phyloP scores from a whole-genome alignment of 2,329 filamentous ascomycete species.

The Grosmannia clavigera region DNA sequence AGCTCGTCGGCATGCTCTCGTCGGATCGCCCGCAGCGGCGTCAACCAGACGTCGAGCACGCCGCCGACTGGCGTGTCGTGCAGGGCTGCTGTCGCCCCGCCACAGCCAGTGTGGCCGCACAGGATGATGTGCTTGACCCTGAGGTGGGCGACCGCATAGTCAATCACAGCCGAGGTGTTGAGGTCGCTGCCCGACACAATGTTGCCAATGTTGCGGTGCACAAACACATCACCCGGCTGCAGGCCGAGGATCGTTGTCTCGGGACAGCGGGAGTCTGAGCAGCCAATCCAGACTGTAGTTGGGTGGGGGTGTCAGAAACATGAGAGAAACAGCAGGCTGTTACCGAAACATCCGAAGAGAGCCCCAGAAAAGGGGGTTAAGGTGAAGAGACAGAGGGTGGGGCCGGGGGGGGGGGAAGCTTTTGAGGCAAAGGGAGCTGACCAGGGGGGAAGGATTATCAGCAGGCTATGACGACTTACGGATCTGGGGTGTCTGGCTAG shows the following conservation, averaged over 20 bases:
- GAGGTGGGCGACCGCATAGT: constrained; percentile 63
- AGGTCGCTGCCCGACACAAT: constrained; percentile 64
- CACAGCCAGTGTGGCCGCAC: constrained; percentile 57
- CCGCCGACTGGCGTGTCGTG: constrained; percentile 34
- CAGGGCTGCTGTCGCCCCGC: constrained; percentile 51
- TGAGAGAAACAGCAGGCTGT: not conserved
- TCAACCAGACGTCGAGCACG: constrained; percentile 43
- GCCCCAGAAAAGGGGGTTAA: not conserved
- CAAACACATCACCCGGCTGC: constrained; percentile 74
- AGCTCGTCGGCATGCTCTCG: constrained; percentile 42
- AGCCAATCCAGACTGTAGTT: constrained; percentile 63
- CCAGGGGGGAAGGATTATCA: not conserved
- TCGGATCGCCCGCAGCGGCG: constrained; percentile 34
- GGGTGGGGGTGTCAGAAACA: not conserved
- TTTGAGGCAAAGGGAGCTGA: not conserved
- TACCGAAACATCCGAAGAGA: not conserved
- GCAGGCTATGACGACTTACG: constrained; percentile 22
- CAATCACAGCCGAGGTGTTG: constrained; percentile 61
- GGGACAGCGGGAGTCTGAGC: constrained; percentile 73
- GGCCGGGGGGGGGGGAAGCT: not conserved
- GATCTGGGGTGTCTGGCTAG: constrained; percentile 53
- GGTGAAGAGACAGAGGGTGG: not conserved
- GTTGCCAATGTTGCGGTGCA: constrained; percentile 86
- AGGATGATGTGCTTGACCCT: constrained; percentile 60
- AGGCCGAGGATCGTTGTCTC: constrained; percentile 71